These are phyloP conservation scores for Neonothopanus nambi DNA, from an alignment of 1,284 basidiomycete genomes.

Conservation along the genomic window DNA sequence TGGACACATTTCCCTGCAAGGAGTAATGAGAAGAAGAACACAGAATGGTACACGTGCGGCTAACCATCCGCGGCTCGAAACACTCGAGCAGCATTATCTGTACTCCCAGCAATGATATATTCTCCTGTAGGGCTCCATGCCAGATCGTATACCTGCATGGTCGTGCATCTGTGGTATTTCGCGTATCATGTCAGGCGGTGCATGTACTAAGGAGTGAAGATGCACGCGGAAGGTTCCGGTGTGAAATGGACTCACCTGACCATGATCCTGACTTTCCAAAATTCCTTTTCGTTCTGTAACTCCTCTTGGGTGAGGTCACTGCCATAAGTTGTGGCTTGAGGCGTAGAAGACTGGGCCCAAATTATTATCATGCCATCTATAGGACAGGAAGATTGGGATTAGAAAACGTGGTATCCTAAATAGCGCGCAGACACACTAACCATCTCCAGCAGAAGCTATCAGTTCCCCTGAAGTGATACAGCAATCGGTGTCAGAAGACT, in stretches of 20 bases:
- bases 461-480: slow-evolving; percentile 63
- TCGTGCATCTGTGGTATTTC: slow-evolving; percentile 58
- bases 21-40: slow-evolving; percentile 8
- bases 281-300: slow-evolving; percentile 87
- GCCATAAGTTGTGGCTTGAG: slow-evolving; percentile 73
- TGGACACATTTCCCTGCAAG: slow-evolving; percentile 73
- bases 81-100: slow-evolving; percentile 92
- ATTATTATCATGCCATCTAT: slow-evolving; percentile 93
- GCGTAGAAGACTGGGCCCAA: slow-evolving; percentile 84
- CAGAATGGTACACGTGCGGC: slow-evolving; percentile 13
- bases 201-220: background rate
- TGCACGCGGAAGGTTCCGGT: background rate
- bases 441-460: slow-evolving; percentile 93
- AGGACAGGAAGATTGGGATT: slow-evolving; percentile 17
- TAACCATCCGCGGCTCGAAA: slow-evolving; percentile 78
- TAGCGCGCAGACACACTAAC: slow-evolving; percentile 58
- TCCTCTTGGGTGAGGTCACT: slow-evolving; percentile 78
- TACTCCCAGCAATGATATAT: slow-evolving; percentile 92
- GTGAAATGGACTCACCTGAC: slow-evolving; percentile 60
- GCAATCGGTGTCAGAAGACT: slow-evolving; percentile 3
- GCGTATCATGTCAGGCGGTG: background rate
- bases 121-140: slow-evolving; percentile 97
- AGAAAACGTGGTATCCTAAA: slow-evolving; percentile 12
- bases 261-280: slow-evolving; percentile 91
- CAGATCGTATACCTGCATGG: slow-evolving; percentile 96